These are phyloP conservation scores for Clarireedia sp. DNA, from an alignment of 2,329 filamentous ascomycete species.

Conservation along the genomic window DNA sequence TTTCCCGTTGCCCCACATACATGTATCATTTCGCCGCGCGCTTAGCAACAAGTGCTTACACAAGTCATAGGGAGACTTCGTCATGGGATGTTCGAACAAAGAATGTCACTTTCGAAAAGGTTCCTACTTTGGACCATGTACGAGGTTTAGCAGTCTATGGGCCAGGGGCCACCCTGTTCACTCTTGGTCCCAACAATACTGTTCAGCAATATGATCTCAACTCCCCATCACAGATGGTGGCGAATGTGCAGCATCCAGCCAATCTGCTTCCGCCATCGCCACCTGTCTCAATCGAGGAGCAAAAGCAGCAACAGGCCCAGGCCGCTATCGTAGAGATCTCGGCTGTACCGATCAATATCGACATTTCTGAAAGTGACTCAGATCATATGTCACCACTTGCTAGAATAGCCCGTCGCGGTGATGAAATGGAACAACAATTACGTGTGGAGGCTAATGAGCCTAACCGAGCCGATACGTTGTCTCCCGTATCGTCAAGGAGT, in stretches of 20 bases:
- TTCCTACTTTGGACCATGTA: conserved; percentile 77
- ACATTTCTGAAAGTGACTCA: conserved; percentile 67
- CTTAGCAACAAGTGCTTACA: conserved; percentile 36
- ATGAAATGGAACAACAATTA: conserved; percentile 30
- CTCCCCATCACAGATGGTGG: conserved; percentile 69
- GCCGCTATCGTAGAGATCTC: conserved; percentile 30
- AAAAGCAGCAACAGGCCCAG: conserved; percentile 37
- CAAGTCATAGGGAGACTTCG: conserved; percentile 63
- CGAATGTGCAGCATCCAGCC: conserved; percentile 79
- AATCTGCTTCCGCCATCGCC: conserved; percentile 72
- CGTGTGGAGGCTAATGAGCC: conserved; percentile 16
- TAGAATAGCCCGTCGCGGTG: conserved; percentile 65
- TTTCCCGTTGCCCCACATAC: conserved; percentile 14
- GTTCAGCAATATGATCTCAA: conserved; percentile 95
- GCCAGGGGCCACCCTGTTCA: conserved; percentile 85
- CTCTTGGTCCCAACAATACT: conserved; percentile 76
- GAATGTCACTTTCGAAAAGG: conserved; percentile 80
- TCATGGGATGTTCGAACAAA: conserved; percentile 99
- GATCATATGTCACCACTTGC: conserved; percentile 69
- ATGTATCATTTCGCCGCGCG: conserved; percentile 38
- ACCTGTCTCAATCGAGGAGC: conserved; percentile 71
- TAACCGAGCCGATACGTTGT: conserved; percentile 26
- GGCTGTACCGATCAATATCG: conserved; percentile 48
- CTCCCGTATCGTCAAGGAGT: conserved; percentile 29
- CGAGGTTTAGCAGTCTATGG: conserved; percentile 82